phyloP scores from a whole-genome alignment of 2,329 filamentous ascomycete genomes.

The Phoma sp. region DNA sequence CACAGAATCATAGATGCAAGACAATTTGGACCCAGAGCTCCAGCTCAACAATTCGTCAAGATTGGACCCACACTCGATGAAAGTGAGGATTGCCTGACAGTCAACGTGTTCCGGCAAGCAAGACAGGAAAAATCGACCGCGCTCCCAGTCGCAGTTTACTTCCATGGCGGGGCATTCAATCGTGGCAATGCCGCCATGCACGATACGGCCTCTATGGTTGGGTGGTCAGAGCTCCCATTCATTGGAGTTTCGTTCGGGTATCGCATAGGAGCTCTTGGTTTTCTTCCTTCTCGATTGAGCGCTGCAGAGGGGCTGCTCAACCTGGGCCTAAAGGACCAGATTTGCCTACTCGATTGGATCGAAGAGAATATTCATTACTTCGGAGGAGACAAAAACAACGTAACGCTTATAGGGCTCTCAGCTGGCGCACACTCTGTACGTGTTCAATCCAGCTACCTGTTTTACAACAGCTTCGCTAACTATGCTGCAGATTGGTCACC shows the following conservation, averaged over 20 bases:
- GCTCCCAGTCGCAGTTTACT: constrained; percentile 54
- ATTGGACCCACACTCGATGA: constrained; percentile 21
- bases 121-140: neutral
- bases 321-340: constrained; percentile 28
- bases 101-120: constrained; percentile 27
- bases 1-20: constrained; percentile 21
- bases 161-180: constrained; percentile 69
- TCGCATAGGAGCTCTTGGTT: constrained; percentile 22
- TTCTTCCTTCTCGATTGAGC: constrained; percentile 16
- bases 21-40: constrained; percentile 26
- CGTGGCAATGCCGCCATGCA: constrained; percentile 50
- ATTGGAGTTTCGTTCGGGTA: constrained; percentile 55
- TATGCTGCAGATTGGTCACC: constrained; percentile 64
- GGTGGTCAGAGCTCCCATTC: constrained; percentile 59
- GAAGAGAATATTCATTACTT: constrained; percentile 44
- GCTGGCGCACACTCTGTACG: constrained; percentile 28
- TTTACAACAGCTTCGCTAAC: neutral
- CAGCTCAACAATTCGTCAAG: constrained; percentile 23
- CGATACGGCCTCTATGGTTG: constrained; percentile 67
- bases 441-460: too few species aligned
- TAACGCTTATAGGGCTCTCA: constrained; percentile 28
- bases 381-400: constrained; percentile 33
- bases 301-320: constrained; percentile 41
- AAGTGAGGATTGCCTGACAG: constrained; percentile 29
- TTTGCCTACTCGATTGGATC: constrained; percentile 53